Evolutionary conservation across 2,329 filamentous ascomycete genomes (phyloP).

Genomic region (Zymoseptoria pseudotritici): DNA sequence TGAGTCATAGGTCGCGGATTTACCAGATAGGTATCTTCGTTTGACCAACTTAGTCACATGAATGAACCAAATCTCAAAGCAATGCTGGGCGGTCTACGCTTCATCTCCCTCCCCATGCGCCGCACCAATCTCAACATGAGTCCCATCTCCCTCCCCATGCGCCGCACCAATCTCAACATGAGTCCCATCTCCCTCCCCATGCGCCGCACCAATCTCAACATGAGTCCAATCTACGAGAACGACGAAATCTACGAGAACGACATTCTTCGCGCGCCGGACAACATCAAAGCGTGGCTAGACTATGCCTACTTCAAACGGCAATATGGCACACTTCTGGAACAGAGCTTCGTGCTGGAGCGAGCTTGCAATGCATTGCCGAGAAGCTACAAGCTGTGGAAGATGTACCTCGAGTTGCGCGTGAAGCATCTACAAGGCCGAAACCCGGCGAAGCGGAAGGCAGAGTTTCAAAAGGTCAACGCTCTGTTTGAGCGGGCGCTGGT

Average conservation of each 20-base stretch:
- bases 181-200: conserved; percentile 7
- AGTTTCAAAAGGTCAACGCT: conserved; percentile 89
- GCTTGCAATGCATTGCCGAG: conserved; percentile 83
- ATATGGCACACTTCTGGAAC: conserved; percentile 77
- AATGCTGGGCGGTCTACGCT: not conserved
- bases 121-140: conserved; percentile 2
- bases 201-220: not conserved
- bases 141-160: conserved; percentile 8
- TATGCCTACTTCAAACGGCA: conserved; percentile 88
- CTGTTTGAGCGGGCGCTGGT: conserved; percentile 90
- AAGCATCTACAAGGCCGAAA: conserved; percentile 64
- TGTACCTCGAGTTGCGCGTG: conserved; percentile 81
- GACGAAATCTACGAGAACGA: conserved; percentile 97
- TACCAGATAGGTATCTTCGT: too few relatives aligned
- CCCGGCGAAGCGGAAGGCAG: conserved; percentile 66
- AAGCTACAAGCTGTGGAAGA: conserved; percentile 98
- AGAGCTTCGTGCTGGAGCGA: conserved; percentile 80
- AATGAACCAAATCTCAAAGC: too few relatives aligned
- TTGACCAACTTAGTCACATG: too few relatives aligned
- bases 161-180: not conserved
- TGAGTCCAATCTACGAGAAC: too few relatives aligned
- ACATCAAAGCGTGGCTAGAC: conserved; percentile 87
- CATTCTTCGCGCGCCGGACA: conserved; percentile 74
- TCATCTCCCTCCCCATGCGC: not conserved
- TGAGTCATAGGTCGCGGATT: too few relatives aligned